Percentiles rank a stretch among this genome's conserved stretches.
Evolutionary conservation across 352 stramenopile species (phyloP).

Genomic region (Peronospora farinosa): DNA sequence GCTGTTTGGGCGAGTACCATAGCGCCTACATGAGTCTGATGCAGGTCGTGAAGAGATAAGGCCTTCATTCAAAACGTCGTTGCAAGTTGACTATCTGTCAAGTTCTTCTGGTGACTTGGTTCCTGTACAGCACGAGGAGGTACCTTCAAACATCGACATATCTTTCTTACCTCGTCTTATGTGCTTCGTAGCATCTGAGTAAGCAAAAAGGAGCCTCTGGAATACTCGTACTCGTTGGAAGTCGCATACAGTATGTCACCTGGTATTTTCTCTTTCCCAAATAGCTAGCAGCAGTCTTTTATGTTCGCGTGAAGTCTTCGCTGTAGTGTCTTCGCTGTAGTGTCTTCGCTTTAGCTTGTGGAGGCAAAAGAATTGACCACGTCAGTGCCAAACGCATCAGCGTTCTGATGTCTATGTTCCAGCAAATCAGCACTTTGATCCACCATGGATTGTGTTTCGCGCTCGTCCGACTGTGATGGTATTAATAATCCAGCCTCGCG

Average conservation of each 20-base stretch:
- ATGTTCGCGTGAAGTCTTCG: slow-evolving; percentile 21
- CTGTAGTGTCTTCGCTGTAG: background rate
- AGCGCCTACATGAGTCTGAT: slow-evolving; percentile 37
- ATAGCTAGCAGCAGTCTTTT: slow-evolving; percentile 45
- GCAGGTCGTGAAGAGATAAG: too few relatives aligned
- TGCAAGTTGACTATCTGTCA: slow-evolving; percentile 45
- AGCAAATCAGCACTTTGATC: slow-evolving; percentile 20
- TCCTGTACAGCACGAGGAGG: too few relatives aligned
- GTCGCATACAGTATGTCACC: background rate
- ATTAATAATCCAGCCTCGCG: slow-evolving; percentile 33
- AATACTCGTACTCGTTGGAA: background rate
- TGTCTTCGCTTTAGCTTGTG: background rate
- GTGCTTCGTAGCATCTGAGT: background rate
- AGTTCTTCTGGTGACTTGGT: slow-evolving; percentile 5
- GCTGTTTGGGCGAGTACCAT: too few relatives aligned
- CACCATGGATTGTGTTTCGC: slow-evolving; percentile 21
- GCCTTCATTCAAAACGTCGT: too few relatives aligned
- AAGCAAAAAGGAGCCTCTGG: background rate
- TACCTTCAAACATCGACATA: slow-evolving; percentile 61
- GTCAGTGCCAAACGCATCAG: background rate
- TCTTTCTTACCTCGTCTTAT: slow-evolving; percentile 40
- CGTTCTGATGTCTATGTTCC: background rate
- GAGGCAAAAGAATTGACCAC: background rate
- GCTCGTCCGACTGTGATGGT: background rate
- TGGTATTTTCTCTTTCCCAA: background rate